A percentile compares a stretch with the other conserved stretches of the same genome.
These are phyloP conservation scores for Colletotrichum liriopes DNA, from an alignment of 2,329 filamentous ascomycete genomes.

Conservation along the genomic window DNA sequence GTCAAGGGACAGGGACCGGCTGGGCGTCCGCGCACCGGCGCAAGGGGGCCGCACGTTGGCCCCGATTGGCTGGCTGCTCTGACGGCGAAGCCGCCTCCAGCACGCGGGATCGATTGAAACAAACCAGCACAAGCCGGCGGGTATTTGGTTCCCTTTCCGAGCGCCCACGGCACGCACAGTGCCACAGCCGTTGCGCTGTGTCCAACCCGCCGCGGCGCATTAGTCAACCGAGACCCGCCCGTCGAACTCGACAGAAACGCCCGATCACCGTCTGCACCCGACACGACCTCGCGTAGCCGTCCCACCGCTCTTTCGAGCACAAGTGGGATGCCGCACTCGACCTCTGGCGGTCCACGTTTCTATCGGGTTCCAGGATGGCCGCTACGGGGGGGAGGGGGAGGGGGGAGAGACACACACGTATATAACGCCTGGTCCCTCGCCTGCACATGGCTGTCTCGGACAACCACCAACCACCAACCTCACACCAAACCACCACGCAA, in stretches of 20 bases:
- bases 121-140: background rate
- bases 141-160: background rate
- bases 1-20: background rate
- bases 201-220: constrained; percentile 26
- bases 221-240: constrained; percentile 38
- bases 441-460: background rate
- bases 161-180: background rate
- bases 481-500: no score
- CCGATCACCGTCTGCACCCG: constrained; percentile 24
- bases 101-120: background rate
- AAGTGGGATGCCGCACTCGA: constrained; percentile 11
- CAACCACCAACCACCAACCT: background rate
- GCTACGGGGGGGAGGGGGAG: no score
- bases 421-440: constrained; percentile 2
- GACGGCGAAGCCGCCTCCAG: background rate
- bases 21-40: background rate
- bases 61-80: background rate
- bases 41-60: background rate
- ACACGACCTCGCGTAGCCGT: background rate
- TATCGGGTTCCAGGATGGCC: background rate
- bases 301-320: constrained; percentile 37
- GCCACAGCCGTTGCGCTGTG: background rate
- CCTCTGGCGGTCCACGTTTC: background rate
- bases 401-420: no score
- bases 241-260: constrained; percentile 41